Conservation (phyloP, 345 rosid species). For the Aegle marmelos region DNA sequence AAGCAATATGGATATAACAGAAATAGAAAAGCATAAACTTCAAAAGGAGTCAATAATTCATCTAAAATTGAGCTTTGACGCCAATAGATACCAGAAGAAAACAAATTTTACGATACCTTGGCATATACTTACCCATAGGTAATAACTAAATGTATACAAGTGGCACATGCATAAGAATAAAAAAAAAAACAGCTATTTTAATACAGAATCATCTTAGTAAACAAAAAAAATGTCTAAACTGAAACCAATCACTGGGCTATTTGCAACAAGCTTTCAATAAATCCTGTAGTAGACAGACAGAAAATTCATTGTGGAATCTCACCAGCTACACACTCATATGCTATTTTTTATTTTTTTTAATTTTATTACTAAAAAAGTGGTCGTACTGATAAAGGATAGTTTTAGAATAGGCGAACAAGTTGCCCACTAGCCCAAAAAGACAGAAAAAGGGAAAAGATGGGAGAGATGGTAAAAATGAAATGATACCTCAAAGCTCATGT, state of each 20-base stretch:
- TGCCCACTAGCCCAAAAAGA: background rate
- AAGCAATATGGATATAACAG: constrained; percentile 12
- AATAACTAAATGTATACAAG: constrained; percentile 12
- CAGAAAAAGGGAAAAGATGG: background rate
- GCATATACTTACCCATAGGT: constrained; percentile 11
- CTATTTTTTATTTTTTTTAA: background rate
- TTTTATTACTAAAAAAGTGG: background rate
- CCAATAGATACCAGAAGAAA: constrained; percentile 14
- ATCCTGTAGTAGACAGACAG: constrained; percentile 2
- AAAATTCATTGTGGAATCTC: background rate
- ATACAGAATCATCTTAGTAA: constrained; percentile 6
- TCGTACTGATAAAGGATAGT: background rate
- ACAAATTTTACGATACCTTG: constrained; percentile 20
- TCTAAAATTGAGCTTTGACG: constrained; percentile 8
- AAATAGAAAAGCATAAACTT: constrained; percentile 14
- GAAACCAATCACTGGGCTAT: background rate
- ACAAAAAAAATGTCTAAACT: constrained; percentile 9
- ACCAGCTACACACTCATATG: background rate
- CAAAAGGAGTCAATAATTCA: constrained; percentile 9
- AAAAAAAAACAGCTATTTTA: background rate
- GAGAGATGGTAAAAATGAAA: background rate
- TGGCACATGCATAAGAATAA: background rate
- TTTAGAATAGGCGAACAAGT: background rate
- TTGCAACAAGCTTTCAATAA: background rate
- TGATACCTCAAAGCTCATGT: background rate